Evolutionary conservation across 768 basidiomycete species (phyloP), one percentile per base, ranked within the genome.

Genomic region (Trametes elegans): DNA sequence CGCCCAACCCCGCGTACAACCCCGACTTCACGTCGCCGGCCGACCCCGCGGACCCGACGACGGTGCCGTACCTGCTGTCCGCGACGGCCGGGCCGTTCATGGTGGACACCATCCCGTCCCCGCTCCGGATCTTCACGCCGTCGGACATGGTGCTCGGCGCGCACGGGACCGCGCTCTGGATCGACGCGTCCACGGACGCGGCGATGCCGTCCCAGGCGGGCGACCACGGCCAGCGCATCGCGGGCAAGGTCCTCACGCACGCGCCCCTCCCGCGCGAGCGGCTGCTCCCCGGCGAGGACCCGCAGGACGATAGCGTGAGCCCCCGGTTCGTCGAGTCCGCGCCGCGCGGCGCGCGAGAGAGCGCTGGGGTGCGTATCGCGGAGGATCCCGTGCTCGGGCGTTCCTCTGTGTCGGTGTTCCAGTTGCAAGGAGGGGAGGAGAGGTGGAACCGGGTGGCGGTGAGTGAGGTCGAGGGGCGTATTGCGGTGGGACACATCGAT

Each of bases 91-190:
- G 40, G 1, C 63, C 61, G 52, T 23, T 31, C 42, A 57, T 57
- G 49, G 55, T 54, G 16, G 45, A 61, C 40, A 42, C 60, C 21
- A 50, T 65, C 13, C 52, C 64, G 27, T 64, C 65, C 9, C 61
- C 86, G 3, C 69, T 87, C 13, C 79, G 82, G 13, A 66, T 86
- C 28, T 82, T 84, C 58, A 72, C 79, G 2, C 76, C 72, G 21
- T 79, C 79, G 26, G 74, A 83, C 43, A 75, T 83, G 69, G 71
- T 72, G 0, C 60, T 88, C 18, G 85, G 85, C 0, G 69, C 67
- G 4, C 76, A 80, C 60, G 87, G 86, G 3, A 86, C 83, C 5
- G 80, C 79, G 5, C 59, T 89, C 14, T 89, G 85, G 82, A 70
- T 86, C 29, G 87, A 89, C 60, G 81, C 73, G 43, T 80, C 85